Percentiles rank a stretch among this genome's conserved stretches.
Evolutionary conservation across 805 yeast genomes (phyloP).

Genomic region (Jamesozyma piceae): DNA sequence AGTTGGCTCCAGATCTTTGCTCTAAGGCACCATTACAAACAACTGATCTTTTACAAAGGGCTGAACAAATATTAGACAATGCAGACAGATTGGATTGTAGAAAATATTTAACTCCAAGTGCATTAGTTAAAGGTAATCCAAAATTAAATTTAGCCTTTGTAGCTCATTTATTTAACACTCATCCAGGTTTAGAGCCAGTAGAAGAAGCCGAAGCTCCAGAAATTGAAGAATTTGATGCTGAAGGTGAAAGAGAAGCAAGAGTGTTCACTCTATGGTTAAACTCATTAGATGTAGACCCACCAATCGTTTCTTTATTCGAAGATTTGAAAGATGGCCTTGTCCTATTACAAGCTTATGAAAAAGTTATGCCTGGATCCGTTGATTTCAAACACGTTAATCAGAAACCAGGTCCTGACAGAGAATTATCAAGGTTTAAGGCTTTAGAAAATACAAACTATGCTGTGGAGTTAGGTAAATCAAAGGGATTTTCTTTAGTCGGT

Average conservation of each 20-base stretch:
- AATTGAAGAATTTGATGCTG: conserved; percentile 97
- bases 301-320: conserved; percentile 83
- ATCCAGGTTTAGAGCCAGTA: conserved; percentile 93
- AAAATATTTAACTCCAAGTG: conserved; percentile 87
- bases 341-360: conserved; percentile 85
- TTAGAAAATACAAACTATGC: conserved; percentile 96
- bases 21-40: conserved; percentile 78
- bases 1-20: conserved; percentile 75
- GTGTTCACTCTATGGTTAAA: conserved; percentile 97
- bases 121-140: conserved; percentile 93
- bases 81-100: conserved; percentile 90
- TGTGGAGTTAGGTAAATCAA: conserved; percentile 91
- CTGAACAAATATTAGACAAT: conserved; percentile 74
- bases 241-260: conserved; percentile 98
- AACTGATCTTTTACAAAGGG: conserved; percentile 63
- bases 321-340: conserved; percentile 90
- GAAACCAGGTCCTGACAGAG: conserved; percentile 65
- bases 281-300: conserved; percentile 91
- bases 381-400: conserved; percentile 72
- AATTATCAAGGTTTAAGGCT: conserved; percentile 84
- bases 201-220: conserved; percentile 87
- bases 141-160: conserved; percentile 94
- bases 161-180: conserved; percentile 91
- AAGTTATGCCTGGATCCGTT: conserved; percentile 90
- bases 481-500: conserved; percentile 89